A percentile compares a stretch with the other conserved stretches of the same genome.
phyloP scores from a whole-genome alignment of 2,329 filamentous ascomycete genomes.

The Nigrospora sphaerica region DNA sequence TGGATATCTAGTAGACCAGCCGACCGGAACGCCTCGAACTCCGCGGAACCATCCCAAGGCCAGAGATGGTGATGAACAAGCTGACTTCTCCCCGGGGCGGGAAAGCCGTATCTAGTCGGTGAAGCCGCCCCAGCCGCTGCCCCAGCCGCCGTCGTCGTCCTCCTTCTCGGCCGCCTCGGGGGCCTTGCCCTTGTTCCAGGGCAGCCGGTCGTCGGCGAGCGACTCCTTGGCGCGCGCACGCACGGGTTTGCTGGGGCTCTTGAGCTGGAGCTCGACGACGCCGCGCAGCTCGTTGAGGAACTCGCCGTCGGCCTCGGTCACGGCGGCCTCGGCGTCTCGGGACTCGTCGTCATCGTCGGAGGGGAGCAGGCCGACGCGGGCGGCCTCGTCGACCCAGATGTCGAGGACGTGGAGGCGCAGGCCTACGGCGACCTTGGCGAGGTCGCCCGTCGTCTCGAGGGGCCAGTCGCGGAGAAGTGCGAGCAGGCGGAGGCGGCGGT shows the following conservation, averaged over 20 bases:
- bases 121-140: slow-evolving; percentile 62
- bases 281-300: slow-evolving; percentile 47
- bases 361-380: slow-evolving; percentile 54
- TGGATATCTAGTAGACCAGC: slow-evolving; percentile 6
- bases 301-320: slow-evolving; percentile 17
- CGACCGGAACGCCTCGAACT: slow-evolving; percentile 4
- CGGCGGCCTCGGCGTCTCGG: slow-evolving; percentile 9
- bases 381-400: slow-evolving; percentile 85
- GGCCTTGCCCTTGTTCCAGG: slow-evolving; percentile 44
- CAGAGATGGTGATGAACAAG: neutral
- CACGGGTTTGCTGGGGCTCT: slow-evolving; percentile 63
- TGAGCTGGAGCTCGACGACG: slow-evolving; percentile 48
- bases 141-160: slow-evolving; percentile 26
- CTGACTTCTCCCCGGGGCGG: neutral
- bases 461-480: slow-evolving; percentile 37
- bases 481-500: slow-evolving; percentile 23
- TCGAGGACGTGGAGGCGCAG: slow-evolving; percentile 82
- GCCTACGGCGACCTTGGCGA: slow-evolving; percentile 66
- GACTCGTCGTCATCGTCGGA: slow-evolving; percentile 26
- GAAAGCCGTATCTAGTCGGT: slow-evolving; percentile 42
- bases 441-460: slow-evolving; percentile 31
- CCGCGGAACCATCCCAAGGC: neutral
- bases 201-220: slow-evolving; percentile 67
- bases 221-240: slow-evolving; percentile 63
- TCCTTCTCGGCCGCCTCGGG: slow-evolving; percentile 22